Conservation (phyloP, 2,329 filamentous ascomycete genomes). For the Chaetothyriales sp. region DNA sequence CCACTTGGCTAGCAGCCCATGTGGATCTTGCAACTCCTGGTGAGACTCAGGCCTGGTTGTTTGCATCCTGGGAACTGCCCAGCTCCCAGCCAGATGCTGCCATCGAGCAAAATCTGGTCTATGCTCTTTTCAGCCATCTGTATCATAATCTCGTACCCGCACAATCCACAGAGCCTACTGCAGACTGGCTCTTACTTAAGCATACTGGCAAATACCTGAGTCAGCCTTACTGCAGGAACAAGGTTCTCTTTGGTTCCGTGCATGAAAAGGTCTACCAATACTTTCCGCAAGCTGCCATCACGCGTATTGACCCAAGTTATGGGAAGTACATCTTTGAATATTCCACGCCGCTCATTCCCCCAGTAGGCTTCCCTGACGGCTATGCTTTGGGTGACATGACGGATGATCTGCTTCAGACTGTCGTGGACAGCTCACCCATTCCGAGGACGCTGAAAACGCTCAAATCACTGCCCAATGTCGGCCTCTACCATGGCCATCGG, state of each 20-base stretch:
- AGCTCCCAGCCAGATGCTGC: not conserved
- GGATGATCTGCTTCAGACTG: slow-evolving; percentile 23
- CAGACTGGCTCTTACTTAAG: slow-evolving; percentile 10
- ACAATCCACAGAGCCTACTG: slow-evolving; percentile 6
- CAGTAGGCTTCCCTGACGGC: slow-evolving; percentile 12
- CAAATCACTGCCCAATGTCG: slow-evolving; percentile 22
- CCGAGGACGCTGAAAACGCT: slow-evolving; percentile 25
- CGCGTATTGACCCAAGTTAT: slow-evolving; percentile 22
- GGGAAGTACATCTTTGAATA: slow-evolving; percentile 26
- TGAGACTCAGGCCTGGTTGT: slow-evolving; percentile 30
- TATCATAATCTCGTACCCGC: slow-evolving; percentile 5
- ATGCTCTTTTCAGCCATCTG: slow-evolving; percentile 10
- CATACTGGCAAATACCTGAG: slow-evolving; percentile 14
- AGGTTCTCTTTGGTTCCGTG: slow-evolving; percentile 26
- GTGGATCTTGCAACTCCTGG: slow-evolving; percentile 27
- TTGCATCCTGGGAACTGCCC: slow-evolving; percentile 26
- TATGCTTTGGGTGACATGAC: slow-evolving; percentile 9
- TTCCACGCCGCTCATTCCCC: slow-evolving; percentile 7
- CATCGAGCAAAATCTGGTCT: slow-evolving; percentile 2
- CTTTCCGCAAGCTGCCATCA: slow-evolving; percentile 13
- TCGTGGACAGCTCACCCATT: slow-evolving; percentile 28
- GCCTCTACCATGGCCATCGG: slow-evolving; percentile 20
- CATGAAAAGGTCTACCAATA: slow-evolving; percentile 23
- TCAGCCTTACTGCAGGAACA: slow-evolving; percentile 12
- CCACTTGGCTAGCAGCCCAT: slow-evolving; percentile 27